A percentile compares a stretch with the other conserved stretches of the same genome.
Conservation (phyloP, 163 green algal genomes). For the Dunaliella salina region DNA sequence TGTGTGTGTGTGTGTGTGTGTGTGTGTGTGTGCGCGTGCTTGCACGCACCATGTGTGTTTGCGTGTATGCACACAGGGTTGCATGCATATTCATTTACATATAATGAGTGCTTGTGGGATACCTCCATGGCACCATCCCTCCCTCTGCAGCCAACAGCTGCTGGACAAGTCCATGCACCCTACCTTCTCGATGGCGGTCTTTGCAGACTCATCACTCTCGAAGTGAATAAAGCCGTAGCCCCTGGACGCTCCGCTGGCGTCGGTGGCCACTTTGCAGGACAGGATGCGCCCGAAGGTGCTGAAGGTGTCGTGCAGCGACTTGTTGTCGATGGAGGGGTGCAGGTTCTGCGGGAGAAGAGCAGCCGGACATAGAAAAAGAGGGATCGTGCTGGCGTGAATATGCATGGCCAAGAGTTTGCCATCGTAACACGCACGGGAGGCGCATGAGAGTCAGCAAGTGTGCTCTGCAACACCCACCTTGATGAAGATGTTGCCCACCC, state of each 20-base stretch:
- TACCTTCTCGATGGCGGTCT: slow-evolving; percentile 59
- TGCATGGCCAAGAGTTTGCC: too few species aligned
- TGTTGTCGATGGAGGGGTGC: slow-evolving; percentile 96
- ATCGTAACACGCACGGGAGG: too few species aligned
- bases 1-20: too few species aligned
- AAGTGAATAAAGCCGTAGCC: slow-evolving; percentile 99
- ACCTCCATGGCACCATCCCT: too few species aligned
- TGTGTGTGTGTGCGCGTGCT: too few species aligned
- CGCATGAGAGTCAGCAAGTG: not conserved
- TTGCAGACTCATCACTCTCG: slow-evolving; percentile 66
- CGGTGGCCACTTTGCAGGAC: slow-evolving; percentile 89
- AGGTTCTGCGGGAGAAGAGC: slow-evolving; percentile 75
- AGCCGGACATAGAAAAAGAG: too few species aligned
- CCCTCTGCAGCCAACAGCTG: too few species aligned
- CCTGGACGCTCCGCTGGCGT: slow-evolving; percentile 71
- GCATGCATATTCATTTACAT: too few species aligned
- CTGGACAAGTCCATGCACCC: not conserved
- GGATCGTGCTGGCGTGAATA: too few species aligned
- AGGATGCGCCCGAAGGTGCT: slow-evolving; percentile 89
- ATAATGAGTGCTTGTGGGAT: too few species aligned
- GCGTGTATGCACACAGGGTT: not conserved
- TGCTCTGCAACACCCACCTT: slow-evolving; percentile 62
- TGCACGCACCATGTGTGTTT: not conserved
- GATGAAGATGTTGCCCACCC: slow-evolving; percentile 94
- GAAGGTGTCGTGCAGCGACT: slow-evolving; percentile 97